phyloP scores from a whole-genome alignment of 202 grass and related monocot species.

The Elaeis oleifera region DNA sequence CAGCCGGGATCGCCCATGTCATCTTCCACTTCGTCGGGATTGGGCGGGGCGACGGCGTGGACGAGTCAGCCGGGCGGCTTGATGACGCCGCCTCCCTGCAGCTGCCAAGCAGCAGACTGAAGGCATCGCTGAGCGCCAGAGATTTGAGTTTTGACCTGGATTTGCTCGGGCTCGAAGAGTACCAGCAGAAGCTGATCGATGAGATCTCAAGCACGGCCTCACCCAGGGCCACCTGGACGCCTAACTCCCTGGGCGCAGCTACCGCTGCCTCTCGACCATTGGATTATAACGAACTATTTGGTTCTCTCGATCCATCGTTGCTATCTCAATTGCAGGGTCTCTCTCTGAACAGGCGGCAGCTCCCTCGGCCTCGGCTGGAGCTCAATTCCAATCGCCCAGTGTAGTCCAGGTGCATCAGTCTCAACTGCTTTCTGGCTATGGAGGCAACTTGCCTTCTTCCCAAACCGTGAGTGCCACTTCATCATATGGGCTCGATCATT shows the following conservation, averaged over 20 bases:
- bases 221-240: constrained; percentile 53
- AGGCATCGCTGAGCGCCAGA: constrained; percentile 52
- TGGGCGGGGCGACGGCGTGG: neutral
- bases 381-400: constrained; percentile 8
- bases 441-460: constrained; percentile 43
- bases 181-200: constrained; percentile 85
- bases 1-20: constrained; percentile 17
- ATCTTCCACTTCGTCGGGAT: constrained; percentile 23
- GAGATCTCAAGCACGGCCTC: constrained; percentile 48
- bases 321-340: constrained; percentile 57
- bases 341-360: constrained; percentile 35
- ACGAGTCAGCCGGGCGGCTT: constrained; percentile 1
- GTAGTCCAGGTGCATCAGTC: constrained; percentile 39
- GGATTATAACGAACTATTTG: constrained; percentile 48
- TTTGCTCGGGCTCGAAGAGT: constrained; percentile 73
- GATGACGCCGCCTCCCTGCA: constrained; percentile 33
- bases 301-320: constrained; percentile 51
- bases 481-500: constrained; percentile 62
- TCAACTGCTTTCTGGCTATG: constrained; percentile 35
- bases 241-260: neutral
- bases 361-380: constrained; percentile 1
- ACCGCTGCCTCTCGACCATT: constrained; percentile 7
- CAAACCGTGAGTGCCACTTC: constrained; percentile 39
- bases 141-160: constrained; percentile 81
- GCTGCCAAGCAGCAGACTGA: constrained; percentile 46